Conservation (phyloP, 495 filamentous ascomycete genomes). For the Filosporella fistucella region DNA sequence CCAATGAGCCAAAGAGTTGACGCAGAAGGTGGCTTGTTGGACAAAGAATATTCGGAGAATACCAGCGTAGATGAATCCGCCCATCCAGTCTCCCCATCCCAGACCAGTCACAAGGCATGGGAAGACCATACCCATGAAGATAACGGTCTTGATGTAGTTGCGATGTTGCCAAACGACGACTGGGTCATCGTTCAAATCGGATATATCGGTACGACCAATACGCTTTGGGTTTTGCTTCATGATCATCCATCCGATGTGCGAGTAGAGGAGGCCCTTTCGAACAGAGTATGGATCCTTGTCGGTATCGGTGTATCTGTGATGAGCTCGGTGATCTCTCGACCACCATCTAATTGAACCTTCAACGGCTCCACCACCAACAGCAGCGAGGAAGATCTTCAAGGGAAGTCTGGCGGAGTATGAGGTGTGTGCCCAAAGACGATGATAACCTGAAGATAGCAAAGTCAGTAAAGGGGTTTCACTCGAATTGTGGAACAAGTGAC, state of each 20-base stretch:
- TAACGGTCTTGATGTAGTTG: constrained; percentile 85
- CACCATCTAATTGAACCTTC: constrained; percentile 98
- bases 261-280: constrained; percentile 95
- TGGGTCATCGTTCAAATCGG: constrained; percentile 90
- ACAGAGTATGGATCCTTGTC: constrained; percentile 99
- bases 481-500: neutral
- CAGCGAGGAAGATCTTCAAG: constrained; percentile 88
- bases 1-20: constrained; percentile 99
- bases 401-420: constrained; percentile 89
- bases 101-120: constrained; percentile 82
- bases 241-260: constrained; percentile 90
- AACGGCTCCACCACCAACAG: constrained; percentile 89
- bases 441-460: constrained; percentile 54
- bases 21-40: constrained; percentile 98
- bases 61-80: constrained; percentile 91
- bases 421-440: constrained; percentile 91
- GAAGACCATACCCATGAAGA: constrained; percentile 82
- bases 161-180: constrained; percentile 94
- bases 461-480: neutral
- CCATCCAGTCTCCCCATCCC: constrained; percentile 84
- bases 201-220: constrained; percentile 94
- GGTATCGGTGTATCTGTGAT: constrained; percentile 98
- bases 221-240: constrained; percentile 93
- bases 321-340: constrained; percentile 92
- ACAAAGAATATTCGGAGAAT: constrained; percentile 98